A percentile compares a stretch with the other conserved stretches of the same genome.
Evolutionary conservation across 371 early-diverging fungal species (phyloP).

Genomic region (Apophysomyces ossiformis): DNA sequence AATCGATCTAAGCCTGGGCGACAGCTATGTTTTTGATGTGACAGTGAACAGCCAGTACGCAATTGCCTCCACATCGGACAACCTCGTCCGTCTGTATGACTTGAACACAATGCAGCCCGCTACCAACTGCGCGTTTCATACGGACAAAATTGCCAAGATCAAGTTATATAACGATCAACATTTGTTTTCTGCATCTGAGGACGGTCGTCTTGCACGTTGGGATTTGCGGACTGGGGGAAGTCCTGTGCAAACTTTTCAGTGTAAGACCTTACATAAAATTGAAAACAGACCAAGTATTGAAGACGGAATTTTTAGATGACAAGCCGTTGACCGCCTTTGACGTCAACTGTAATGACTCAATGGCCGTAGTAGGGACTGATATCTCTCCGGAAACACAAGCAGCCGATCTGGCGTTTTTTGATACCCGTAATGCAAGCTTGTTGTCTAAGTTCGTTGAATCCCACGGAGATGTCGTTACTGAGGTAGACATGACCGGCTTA

Average conservation of each 20-base stretch:
- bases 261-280: conserved; percentile 40
- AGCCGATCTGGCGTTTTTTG: conserved; percentile 80
- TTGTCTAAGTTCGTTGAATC: conserved; percentile 75
- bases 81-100: conserved; percentile 72
- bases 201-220: conserved; percentile 70
- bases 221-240: conserved; percentile 62
- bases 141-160: conserved; percentile 63
- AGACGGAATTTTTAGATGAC: conserved; percentile 32
- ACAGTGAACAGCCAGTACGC: conserved; percentile 57
- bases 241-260: conserved; percentile 62
- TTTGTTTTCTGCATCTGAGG: conserved; percentile 68
- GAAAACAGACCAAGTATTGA: background rate
- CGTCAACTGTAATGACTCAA: conserved; percentile 62
- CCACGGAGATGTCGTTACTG: conserved; percentile 92
- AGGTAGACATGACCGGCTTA: conserved; percentile 24
- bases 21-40: conserved; percentile 72
- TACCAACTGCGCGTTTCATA: conserved; percentile 54
- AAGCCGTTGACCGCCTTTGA: conserved; percentile 72
- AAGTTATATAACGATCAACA: conserved; percentile 62
- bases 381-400: conserved; percentile 52
- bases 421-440: conserved; percentile 50
- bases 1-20: conserved; percentile 49
- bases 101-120: conserved; percentile 53
- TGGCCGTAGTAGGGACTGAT: conserved; percentile 80
- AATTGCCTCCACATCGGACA: conserved; percentile 71